phyloP scores from a whole-genome alignment of 345 rosid species.

The Citrus trifoliata region DNA sequence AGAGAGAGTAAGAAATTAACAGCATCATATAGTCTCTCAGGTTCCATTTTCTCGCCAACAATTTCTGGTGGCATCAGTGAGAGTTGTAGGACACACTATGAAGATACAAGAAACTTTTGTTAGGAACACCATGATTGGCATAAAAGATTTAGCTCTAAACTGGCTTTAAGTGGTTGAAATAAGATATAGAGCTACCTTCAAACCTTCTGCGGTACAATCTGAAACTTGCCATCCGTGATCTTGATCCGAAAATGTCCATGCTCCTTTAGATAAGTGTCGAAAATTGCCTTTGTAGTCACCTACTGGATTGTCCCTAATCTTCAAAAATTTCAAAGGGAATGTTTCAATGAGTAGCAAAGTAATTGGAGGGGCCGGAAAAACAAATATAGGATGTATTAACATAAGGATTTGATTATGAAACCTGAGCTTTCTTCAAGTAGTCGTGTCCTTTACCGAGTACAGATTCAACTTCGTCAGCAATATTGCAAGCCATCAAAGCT shows the following conservation, averaged over 20 bases:
- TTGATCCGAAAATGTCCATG: constrained; percentile 19
- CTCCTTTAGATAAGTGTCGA: constrained; percentile 14
- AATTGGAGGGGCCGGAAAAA: background rate
- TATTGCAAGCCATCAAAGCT: constrained; percentile 61
- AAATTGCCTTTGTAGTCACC: constrained; percentile 10
- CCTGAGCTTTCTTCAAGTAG: constrained; percentile 77
- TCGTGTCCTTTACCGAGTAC: constrained; percentile 68
- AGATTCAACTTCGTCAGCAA: constrained; percentile 46
- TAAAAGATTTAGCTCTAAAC: background rate
- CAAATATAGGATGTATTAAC: too few relatives aligned
- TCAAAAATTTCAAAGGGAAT: background rate
- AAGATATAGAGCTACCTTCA: constrained; percentile 30
- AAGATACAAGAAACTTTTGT: constrained; percentile 12
- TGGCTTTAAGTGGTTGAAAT: constrained; percentile 10
- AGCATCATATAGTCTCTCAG: constrained; percentile 48
- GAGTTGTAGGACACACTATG: constrained; percentile 44
- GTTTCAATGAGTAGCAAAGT: background rate
- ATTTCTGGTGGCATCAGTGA: constrained; percentile 43
- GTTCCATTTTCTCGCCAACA: constrained; percentile 46
- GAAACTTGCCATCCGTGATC: constrained; percentile 22
- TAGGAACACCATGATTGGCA: background rate
- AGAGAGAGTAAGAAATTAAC: constrained; percentile 57
- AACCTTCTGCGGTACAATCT: constrained; percentile 15
- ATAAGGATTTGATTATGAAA: constrained; percentile 9
- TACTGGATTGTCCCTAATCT: constrained; percentile 12